phyloP scores from a whole-genome alignment of 768 basidiomycete species.

The Saitozyma podzolica region DNA sequence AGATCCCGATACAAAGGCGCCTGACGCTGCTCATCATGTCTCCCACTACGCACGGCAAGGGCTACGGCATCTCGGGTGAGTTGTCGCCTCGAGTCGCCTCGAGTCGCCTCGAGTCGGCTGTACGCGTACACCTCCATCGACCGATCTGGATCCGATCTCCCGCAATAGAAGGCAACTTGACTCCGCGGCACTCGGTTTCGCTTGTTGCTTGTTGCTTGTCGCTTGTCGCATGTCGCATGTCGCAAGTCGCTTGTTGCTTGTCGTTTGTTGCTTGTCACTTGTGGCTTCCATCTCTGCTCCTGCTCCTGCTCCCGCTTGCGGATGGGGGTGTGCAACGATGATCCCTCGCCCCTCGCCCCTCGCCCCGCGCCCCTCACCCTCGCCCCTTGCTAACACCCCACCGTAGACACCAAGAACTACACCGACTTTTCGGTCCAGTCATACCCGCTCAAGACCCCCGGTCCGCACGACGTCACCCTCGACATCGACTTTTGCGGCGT shows the following conservation, averaged over 20 bases:
- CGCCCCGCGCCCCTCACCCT: too few species aligned
- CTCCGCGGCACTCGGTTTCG: too few species aligned
- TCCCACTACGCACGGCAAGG: conserved; percentile 27
- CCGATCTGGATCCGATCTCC: too few species aligned
- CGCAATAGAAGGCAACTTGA: too few species aligned
- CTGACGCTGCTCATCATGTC: conserved; percentile 5
- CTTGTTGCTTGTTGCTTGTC: too few species aligned
- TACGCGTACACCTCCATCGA: too few species aligned
- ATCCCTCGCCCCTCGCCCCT: conserved; percentile 2
- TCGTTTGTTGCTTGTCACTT: too few species aligned
- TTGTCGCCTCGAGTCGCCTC: neutral
- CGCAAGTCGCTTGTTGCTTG: too few species aligned
- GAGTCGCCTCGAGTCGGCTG: too few species aligned
- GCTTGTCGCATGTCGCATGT: too few species aligned
- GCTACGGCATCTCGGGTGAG: conserved; percentile 42
- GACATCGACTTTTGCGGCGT: conserved; percentile 53
- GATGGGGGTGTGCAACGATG: neutral
- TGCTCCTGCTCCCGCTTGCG: neutral
- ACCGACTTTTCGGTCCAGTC: conserved; percentile 44
- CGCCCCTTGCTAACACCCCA: too few species aligned
- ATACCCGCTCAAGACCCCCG: conserved; percentile 42
- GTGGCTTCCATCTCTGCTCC: neutral
- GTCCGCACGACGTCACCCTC: conserved; percentile 41
- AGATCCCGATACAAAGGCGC: neutral
- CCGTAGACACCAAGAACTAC: conserved; percentile 40